phyloP scores from a whole-genome alignment of 306 rosid genomes.

The Acacia acuminata region DNA sequence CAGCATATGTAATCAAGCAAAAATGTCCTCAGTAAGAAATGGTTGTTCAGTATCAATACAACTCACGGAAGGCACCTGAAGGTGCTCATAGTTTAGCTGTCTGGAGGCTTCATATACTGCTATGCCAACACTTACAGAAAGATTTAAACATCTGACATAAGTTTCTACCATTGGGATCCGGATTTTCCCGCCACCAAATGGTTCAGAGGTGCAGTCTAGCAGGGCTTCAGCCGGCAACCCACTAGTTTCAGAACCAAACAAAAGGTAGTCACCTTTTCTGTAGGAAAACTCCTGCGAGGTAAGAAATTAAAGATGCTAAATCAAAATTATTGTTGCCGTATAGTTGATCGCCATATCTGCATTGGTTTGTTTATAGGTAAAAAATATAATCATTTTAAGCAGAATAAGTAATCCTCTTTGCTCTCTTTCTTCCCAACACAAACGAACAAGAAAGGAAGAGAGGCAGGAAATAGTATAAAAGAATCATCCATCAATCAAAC shows the following conservation, averaged over 20 bases:
- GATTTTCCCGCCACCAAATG: constrained; percentile 71
- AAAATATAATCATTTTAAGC: constrained; percentile 8
- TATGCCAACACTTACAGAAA: constrained; percentile 91
- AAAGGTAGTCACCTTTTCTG: constrained; percentile 86
- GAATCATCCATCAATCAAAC: no score
- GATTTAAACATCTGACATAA: constrained; percentile 91
- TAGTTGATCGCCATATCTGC: neutral
- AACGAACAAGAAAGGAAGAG: neutral
- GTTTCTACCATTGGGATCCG: constrained; percentile 95
- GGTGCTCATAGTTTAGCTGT: constrained; percentile 76
- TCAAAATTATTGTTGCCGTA: neutral
- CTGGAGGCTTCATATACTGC: constrained; percentile 93
- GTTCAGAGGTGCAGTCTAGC: constrained; percentile 73
- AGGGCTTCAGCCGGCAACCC: constrained; percentile 85
- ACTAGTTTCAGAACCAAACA: constrained; percentile 88
- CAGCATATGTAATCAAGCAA: constrained; percentile 47
- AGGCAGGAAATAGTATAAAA: neutral
- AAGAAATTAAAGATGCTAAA: constrained; percentile 1
- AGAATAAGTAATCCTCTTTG: constrained; percentile 9
- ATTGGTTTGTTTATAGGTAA: neutral
- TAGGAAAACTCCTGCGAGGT: constrained; percentile 71
- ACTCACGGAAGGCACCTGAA: constrained; percentile 49
- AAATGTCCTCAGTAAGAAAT: constrained; percentile 67
- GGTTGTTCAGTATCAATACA: constrained; percentile 53
- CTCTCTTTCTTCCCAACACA: neutral